A percentile compares a stretch with the other conserved stretches of the same genome.
phyloP scores from a whole-genome alignment of 2,329 filamentous ascomycete species.

The Fusarium neocosmosporiellum region DNA sequence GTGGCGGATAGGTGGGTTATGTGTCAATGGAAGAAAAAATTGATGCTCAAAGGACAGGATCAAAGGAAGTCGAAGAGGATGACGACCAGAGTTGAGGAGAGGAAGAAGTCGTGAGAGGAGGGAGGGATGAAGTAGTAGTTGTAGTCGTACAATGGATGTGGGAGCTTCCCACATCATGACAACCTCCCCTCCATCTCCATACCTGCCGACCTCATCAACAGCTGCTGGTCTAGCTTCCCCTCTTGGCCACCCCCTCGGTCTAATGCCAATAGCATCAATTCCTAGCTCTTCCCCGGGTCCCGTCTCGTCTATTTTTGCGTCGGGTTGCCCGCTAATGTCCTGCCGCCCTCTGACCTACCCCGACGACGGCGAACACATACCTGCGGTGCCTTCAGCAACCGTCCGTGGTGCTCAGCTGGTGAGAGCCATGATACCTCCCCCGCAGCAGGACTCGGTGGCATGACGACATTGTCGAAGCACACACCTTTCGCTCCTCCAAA shows the following conservation, averaged over 20 bases:
- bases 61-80: slow-evolving; percentile 1
- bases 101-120: slow-evolving; percentile 1
- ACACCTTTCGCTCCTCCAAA: slow-evolving; percentile 15
- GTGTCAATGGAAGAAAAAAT: slow-evolving; percentile 18
- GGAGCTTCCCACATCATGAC: slow-evolving; percentile 35
- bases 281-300: slow-evolving; percentile 6
- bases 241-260: not conserved
- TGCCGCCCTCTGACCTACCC: slow-evolving; percentile 10
- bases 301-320: slow-evolving; percentile 7
- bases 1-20: not conserved
- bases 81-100: slow-evolving; percentile 1
- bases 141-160: not conserved
- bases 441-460: slow-evolving; percentile 34
- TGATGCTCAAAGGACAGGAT: slow-evolving; percentile 20
- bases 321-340: slow-evolving; percentile 21
- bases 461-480: slow-evolving; percentile 42
- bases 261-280: slow-evolving; percentile 2
- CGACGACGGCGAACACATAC: slow-evolving; percentile 19
- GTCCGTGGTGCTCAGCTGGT: slow-evolving; percentile 6
- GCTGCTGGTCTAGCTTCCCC: slow-evolving; percentile 11
- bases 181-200: slow-evolving; percentile 12
- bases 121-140: not conserved
- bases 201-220: slow-evolving; percentile 1
- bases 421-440: slow-evolving; percentile 31
- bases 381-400: slow-evolving; percentile 12